Percentiles rank a stretch among this genome's conserved stretches.
Evolutionary conservation across 345 rosid genomes (phyloP).

Genomic region (Noccaea bulbosa): DNA sequence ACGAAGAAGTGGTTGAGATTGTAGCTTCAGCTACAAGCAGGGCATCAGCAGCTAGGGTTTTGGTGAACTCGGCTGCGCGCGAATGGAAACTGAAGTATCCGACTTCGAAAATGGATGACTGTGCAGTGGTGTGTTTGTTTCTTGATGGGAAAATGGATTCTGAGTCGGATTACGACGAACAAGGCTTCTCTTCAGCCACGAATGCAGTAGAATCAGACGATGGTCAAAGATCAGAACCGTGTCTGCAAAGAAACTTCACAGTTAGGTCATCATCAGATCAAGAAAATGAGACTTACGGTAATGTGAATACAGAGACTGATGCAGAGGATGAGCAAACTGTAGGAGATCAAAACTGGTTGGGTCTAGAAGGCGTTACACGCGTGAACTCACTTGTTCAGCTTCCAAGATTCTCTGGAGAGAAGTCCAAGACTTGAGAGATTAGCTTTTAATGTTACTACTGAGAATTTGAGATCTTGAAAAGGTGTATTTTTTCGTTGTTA

Average conservation of each 20-base stretch:
- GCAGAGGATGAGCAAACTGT: slow-evolving; percentile 44
- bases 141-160: slow-evolving; percentile 95
- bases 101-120: slow-evolving; percentile 97
- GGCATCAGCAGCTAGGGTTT: slow-evolving; percentile 81
- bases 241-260: slow-evolving; percentile 79
- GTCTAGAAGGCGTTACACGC: slow-evolving; percentile 93
- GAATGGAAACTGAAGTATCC: slow-evolving; percentile 98
- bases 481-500: background rate
- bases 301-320: slow-evolving; percentile 31
- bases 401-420: slow-evolving; percentile 90
- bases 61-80: slow-evolving; percentile 87
- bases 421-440: slow-evolving; percentile 50
- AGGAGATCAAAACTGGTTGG: slow-evolving; percentile 89
- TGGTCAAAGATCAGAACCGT: slow-evolving; percentile 84
- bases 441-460: slow-evolving; percentile 14
- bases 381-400: slow-evolving; percentile 98
- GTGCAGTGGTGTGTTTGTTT: slow-evolving; percentile 96
- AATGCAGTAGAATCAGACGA: slow-evolving; percentile 84
- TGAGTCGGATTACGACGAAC: slow-evolving; percentile 73
- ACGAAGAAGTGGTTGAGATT: slow-evolving; percentile 94
- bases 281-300: slow-evolving; percentile 54
- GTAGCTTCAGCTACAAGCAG: slow-evolving; percentile 80
- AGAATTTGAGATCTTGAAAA: slow-evolving; percentile 16
- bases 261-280: slow-evolving; percentile 74
- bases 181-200: slow-evolving; percentile 85